Conservation (phyloP, 1,284 basidiomycete genomes). For the Ustilago nuda region DNA sequence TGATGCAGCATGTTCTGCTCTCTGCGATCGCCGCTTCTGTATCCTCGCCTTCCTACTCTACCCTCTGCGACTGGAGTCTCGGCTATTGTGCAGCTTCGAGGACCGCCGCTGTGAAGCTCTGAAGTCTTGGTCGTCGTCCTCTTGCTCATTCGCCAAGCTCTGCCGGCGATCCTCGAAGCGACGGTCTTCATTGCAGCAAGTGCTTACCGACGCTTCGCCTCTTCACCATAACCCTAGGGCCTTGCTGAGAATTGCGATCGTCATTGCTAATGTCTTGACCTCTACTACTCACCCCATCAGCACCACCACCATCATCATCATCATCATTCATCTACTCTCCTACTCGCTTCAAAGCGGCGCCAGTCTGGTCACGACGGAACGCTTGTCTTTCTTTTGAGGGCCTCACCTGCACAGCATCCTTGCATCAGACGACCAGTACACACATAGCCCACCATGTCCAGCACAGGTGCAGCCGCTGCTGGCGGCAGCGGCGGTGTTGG, state of each 20-base stretch:
- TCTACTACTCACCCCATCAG: not conserved
- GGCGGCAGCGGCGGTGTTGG: constrained; percentile 25
- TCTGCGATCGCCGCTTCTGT: constrained; percentile 19
- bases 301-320: constrained; percentile 7
- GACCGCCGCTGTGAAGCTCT: not conserved
- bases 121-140: not conserved
- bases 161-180: constrained; percentile 21
- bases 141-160: not conserved
- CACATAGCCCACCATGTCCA: constrained; percentile 32
- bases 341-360: not conserved
- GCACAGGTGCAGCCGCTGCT: constrained; percentile 29
- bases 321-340: constrained; percentile 2
- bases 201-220: constrained; percentile 8
- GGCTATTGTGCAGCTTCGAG: constrained; percentile 27
- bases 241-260: constrained; percentile 1
- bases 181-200: constrained; percentile 41
- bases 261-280: constrained; percentile 1
- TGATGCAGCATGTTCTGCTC: constrained; percentile 3
- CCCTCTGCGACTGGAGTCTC: constrained; percentile 14
- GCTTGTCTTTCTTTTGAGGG: not conserved
- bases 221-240: not conserved
- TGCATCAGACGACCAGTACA: not conserved
- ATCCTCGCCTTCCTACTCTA: constrained; percentile 2
- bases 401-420: not conserved
- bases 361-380: not conserved